Evolutionary conservation across 139 green algal genomes (phyloP), one percentile per base, ranked within the genome.

Genomic region (Tetraselmis chui): DNA sequence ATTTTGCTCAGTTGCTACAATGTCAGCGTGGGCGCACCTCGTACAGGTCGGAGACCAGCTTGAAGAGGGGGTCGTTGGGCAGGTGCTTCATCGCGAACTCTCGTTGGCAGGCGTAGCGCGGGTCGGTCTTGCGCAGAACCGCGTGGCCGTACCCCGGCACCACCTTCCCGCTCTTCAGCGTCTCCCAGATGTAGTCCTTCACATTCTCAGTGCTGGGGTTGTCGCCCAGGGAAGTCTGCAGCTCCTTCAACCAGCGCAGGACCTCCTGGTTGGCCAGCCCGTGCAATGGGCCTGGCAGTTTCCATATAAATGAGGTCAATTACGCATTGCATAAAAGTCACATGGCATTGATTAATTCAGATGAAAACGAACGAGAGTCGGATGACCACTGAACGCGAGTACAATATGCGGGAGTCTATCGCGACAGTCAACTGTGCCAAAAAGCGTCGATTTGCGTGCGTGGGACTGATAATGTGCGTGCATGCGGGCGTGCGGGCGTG

Each of bases 221-320:
- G 1, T 85, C 83, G 5, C 96, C 95, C 2, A 99, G 80, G 45
- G 45, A 67, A 18, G 45, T 67, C 90, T 96, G 84, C 45, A 82
- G 1, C 24, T 94, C 81, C 30, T 91, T 88, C 22, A 98, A 85
- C 95, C 95, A 98, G 76, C 89, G 82, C 81, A 98, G 91, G 79
- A 98, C 94, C 90, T 98, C 95, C 91, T 99, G 96, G 89, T 99
- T 99, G 75, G 96, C 96, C 75, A 99, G 90, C 30, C 96, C 96
- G 85, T 99, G 96, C 83, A 99, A 89, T 0, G 96, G 96, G 1
- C 97, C 97, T 67, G 45, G n/a, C n/a, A n/a, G n/a, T n/a, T n/a
- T n/a, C n/a, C n/a, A n/a, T n/a, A n/a, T n/a, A n/a, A n/a, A n/a
- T n/a, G n/a, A n/a, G n/a, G n/a, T n/a, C n/a, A n/a, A n/a, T n/a